These are phyloP conservation scores for Neofusicoccum umdonicola DNA, from an alignment of 2,329 filamentous ascomycete genomes.

Conservation along the genomic window DNA sequence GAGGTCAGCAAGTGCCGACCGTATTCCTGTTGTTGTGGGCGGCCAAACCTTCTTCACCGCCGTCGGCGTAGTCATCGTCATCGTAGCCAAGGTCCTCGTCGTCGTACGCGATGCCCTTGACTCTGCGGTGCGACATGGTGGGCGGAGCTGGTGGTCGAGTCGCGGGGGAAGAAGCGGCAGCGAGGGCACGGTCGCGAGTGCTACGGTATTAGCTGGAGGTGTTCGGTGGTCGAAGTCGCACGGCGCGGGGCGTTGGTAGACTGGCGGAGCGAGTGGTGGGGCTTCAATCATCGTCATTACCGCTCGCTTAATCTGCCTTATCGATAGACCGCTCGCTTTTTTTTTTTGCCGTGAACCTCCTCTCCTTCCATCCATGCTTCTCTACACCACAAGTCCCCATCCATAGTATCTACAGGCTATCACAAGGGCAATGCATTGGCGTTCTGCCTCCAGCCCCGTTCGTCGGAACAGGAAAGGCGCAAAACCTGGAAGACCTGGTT, in stretches of 20 bases:
- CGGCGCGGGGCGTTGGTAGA: not conserved
- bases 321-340: no score
- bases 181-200: not conserved
- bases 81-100: conserved; percentile 87
- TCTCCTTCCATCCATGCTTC: no score
- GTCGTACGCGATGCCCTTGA: conserved; percentile 18
- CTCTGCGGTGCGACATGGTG: conserved; percentile 17
- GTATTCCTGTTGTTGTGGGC: conserved; percentile 36
- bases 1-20: not conserved
- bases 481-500: no score
- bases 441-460: not conserved
- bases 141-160: not conserved
- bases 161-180: no score
- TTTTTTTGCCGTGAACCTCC: no score
- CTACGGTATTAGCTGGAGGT: not conserved
- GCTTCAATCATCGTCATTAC: conserved; percentile 3
- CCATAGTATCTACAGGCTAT: no score
- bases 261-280: not conserved
- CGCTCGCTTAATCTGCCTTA: not conserved
- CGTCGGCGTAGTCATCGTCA: conserved; percentile 72
- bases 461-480: no score
- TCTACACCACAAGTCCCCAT: no score
- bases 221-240: not conserved
- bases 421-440: not conserved
- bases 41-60: conserved; percentile 81